Evolutionary conservation across 1,284 basidiomycete species (phyloP).

Genomic region (Tilletia setariae): DNA sequence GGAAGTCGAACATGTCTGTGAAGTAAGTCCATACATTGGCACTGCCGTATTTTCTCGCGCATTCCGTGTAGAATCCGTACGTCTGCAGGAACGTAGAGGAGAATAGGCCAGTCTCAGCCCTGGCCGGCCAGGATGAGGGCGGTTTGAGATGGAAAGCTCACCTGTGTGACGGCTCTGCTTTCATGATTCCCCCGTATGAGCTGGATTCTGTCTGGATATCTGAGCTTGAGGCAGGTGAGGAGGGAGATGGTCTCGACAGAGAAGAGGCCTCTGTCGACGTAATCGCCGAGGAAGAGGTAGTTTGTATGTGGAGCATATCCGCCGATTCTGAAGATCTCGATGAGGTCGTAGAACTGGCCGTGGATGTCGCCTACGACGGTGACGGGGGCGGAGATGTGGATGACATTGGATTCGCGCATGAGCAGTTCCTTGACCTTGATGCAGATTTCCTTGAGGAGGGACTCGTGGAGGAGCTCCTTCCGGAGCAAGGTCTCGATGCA

Average conservation of each 20-base stretch:
- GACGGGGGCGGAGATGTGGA: slow-evolving; percentile 95
- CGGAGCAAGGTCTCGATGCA: slow-evolving; percentile 51
- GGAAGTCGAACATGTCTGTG: slow-evolving; percentile 99
- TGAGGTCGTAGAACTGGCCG: slow-evolving; percentile 98
- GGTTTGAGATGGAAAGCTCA: slow-evolving; percentile 53
- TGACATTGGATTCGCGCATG: slow-evolving; percentile 98
- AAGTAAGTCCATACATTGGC: slow-evolving; percentile 98
- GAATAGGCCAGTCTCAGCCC: background rate
- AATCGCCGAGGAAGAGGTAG: slow-evolving; percentile 64
- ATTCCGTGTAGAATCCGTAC: slow-evolving; percentile 99
- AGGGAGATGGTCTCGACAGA: slow-evolving; percentile 98
- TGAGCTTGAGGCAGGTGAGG: slow-evolving; percentile 89
- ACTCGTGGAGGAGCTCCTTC: slow-evolving; percentile 53
- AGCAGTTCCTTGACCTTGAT: slow-evolving; percentile 64
- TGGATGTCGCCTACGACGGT: slow-evolving; percentile 99
- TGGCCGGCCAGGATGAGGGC: background rate
- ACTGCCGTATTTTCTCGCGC: slow-evolving; percentile 87
- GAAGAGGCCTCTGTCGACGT: slow-evolving; percentile 90
- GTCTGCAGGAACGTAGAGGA: slow-evolving; percentile 63
- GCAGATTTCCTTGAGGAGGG: slow-evolving; percentile 52
- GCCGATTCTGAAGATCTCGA: slow-evolving; percentile 98
- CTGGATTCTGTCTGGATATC: slow-evolving; percentile 95
- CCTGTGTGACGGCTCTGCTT: slow-evolving; percentile 94
- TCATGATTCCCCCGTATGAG: slow-evolving; percentile 98
- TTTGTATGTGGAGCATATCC: slow-evolving; percentile 95